Base-by-base conservation (phyloP, 2,329 filamentous ascomycete species). In the Fusarium ramigenum region DNA sequence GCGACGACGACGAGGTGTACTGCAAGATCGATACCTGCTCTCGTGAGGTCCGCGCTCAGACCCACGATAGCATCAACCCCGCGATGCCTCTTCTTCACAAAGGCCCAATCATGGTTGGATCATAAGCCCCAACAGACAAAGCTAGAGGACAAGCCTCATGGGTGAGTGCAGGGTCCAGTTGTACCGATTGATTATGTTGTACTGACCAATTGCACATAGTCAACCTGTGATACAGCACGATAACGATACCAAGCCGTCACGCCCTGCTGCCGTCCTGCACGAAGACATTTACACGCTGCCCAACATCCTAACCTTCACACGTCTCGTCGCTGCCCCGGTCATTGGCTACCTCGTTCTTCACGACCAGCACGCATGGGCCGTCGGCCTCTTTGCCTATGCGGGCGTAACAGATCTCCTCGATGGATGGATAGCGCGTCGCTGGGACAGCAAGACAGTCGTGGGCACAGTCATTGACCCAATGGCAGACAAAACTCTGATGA, bases 211-310 rank as follows among this genome's bases (percentile, higher is more conserved):
- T 39, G 57, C 28, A 37, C 34, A 36, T 25, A 70, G 73, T 42
- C 62, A 62, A 60, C 42, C 64, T 32, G 42, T 34, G 12, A 59
- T 32, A 34, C 37, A 54, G 14, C 46, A 50, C n/a, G 39, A 46
- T 47, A 46, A 44, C 23, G 32, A 49, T 47, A 50, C 62, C 42
- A 39, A 47, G 12, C 32, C 58, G 23, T 19, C 59, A 28, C 60
- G 61, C 43, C 44, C 61, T 46, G 53, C 44, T 59, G 19, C 74
- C 44, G 69, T 68, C 54, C 57, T 72, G 37, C 71, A 92, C 80
- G 96, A 99, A 83, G 95, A 99, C 80, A 97, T 99, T 79, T 98
- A 97, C 85, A 99, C 94, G 40, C 80, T 99, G n/a, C 96, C 96
- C 44, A 99, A 99, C 80, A 87, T 97, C 70, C 88, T 99, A 60